These are phyloP conservation scores for Penicillium sp. DNA, from an alignment of 2,329 filamentous ascomycete species.

Conservation along the genomic window DNA sequence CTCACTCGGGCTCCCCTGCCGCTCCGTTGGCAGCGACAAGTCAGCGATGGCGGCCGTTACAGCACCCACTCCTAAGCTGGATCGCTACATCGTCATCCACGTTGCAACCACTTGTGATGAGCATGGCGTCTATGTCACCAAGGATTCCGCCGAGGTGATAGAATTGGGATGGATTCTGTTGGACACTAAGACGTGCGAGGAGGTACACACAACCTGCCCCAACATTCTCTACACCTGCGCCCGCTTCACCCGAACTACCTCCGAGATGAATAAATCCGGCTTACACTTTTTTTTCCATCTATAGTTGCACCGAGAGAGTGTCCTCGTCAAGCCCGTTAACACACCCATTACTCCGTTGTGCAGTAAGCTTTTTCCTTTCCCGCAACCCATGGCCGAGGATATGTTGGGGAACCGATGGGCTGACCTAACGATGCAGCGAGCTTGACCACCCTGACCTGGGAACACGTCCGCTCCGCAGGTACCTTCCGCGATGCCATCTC, in stretches of 20 bases:
- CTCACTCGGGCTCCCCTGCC: constrained; percentile 22
- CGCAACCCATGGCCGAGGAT: background rate
- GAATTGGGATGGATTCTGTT: constrained; percentile 98
- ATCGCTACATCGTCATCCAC: constrained; percentile 97
- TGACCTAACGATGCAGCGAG: constrained; percentile 64
- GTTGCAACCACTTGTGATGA: constrained; percentile 99
- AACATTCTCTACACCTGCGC: constrained; percentile 12
- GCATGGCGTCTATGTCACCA: constrained; percentile 98
- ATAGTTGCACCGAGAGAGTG: constrained; percentile 90
- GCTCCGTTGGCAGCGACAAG: constrained; percentile 31
- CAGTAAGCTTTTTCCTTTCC: constrained; percentile 70
- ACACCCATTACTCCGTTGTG: constrained; percentile 97
- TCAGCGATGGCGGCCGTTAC: constrained; percentile 47
- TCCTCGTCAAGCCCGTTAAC: constrained; percentile 97
- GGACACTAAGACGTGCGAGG: constrained; percentile 86
- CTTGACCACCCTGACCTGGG: constrained; percentile 96
- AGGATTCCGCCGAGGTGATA: constrained; percentile 98
- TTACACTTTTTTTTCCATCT: constrained; percentile 19
- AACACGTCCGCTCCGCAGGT: constrained; percentile 95
- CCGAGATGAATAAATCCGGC: constrained; percentile 18
- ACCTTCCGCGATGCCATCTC: constrained; percentile 96
- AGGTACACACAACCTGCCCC: constrained; percentile 61
- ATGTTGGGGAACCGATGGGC: constrained; percentile 6
- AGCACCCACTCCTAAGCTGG: constrained; percentile 69
- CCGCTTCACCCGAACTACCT: background rate